Evolutionary conservation across 169 alveolate species (phyloP), one percentile per base, ranked within the genome.

Genomic region (Cryptosporidium parvum): DNA sequence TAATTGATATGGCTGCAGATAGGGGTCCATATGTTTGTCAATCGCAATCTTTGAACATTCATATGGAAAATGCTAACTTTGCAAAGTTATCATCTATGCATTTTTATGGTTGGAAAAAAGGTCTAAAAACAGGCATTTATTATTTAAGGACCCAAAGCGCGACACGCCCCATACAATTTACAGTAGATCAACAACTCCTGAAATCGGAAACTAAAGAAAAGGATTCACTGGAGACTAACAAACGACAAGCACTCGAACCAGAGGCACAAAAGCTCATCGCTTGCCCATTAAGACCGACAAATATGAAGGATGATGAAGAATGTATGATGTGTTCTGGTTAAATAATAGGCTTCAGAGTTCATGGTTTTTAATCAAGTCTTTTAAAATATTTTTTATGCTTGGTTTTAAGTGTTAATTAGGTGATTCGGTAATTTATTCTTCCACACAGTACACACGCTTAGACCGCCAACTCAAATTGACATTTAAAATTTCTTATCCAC

Each of bases 81-180:
- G 97, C 99, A 69, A 97, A 97, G 92, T 95, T 98, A 75, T 95
- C 99, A 52, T 96, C 99, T 35, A 97, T 98, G 99, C 99, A 98
- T 92, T 98, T 98, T 92, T 97, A 98, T 91, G 99, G 99, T 45
- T 98, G 99, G 99, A 95, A 96, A 84, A 94, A 94, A 58, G 99
- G 99, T 4, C 94, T 98, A 39, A 98, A 98, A 92, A 98, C 99
- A 12, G 99, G 99, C 35, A 94, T 96, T 92, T 98, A 98, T 92
- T 98, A 97, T 92, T 87, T 97, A 68, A 95, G 99, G 84, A 96
- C 99, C 5, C 97, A 97, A 93, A 99, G 99, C 39, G 99, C 99
- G 0, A 97, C 99, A 18, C 99, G 97, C 70, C 98, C 99, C 5
- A 98, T 98, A 80, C 97, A 98, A 93, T 98, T 98, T 91, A 98